Evolutionary conservation across 441 rosid genomes (phyloP).

Genomic region (Aquilaria agallochum): DNA sequence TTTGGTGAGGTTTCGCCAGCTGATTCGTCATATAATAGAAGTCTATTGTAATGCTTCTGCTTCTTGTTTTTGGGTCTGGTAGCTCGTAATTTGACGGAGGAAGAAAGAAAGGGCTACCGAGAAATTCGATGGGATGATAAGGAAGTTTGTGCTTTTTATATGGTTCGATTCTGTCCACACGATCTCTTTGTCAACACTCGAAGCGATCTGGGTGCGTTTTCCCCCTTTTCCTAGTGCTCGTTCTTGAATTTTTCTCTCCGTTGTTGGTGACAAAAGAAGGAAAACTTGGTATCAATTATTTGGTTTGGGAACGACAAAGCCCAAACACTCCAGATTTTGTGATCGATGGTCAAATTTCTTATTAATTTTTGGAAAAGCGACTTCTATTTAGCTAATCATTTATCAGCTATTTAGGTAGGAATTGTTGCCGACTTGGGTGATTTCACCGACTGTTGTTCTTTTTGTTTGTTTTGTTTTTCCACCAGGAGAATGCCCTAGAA

Average conservation of each 20-base stretch:
- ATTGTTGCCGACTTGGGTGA: not conserved
- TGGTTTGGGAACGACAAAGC: not conserved
- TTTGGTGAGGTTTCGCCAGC: not conserved
- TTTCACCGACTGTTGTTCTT: not conserved
- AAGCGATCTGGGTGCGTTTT: constrained; percentile 85
- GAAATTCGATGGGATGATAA: constrained; percentile 92
- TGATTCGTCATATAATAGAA: not conserved
- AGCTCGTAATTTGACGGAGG: constrained; percentile 94
- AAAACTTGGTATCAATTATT: not conserved
- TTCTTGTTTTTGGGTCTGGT: constrained; percentile 1
- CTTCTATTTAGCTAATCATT: not conserved
- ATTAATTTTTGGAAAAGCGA: not conserved
- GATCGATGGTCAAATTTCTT: not conserved
- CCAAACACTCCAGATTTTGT: not conserved
- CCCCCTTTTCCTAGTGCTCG: not conserved
- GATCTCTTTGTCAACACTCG: constrained; percentile 97
- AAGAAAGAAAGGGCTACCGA: constrained; percentile 76
- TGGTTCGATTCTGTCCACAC: constrained; percentile 98
- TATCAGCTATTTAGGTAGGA: not conserved
- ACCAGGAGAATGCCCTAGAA: constrained; percentile 84
- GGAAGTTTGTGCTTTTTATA: constrained; percentile 91
- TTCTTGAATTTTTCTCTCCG: not conserved
- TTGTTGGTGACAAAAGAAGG: constrained; percentile 4
- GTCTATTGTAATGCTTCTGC: not conserved
- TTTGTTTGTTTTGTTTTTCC: constrained; percentile 16